A percentile compares a stretch with the other conserved stretches of the same genome.
Conservation (phyloP, 768 basidiomycete genomes). For the Coprinellus micaceus region DNA sequence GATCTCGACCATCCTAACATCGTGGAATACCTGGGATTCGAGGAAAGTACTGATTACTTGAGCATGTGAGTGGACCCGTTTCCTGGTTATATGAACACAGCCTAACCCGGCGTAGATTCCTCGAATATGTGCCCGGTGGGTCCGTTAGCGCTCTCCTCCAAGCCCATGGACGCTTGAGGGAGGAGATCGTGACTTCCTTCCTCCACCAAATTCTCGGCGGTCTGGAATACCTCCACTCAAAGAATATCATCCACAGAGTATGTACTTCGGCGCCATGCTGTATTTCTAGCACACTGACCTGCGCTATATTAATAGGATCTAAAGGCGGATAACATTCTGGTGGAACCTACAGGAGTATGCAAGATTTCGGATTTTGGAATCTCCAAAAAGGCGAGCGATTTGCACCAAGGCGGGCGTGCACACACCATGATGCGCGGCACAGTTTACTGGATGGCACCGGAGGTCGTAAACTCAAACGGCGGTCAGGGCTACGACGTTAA, state of each 20-base stretch:
- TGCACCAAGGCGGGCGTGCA: conserved; percentile 45
- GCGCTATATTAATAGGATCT: conserved; percentile 58
- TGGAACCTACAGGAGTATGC: conserved; percentile 87
- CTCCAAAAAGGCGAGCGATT: conserved; percentile 80
- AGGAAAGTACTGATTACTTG: conserved; percentile 80
- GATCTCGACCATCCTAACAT: conserved; percentile 97
- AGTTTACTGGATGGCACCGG: conserved; percentile 96
- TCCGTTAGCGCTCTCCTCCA: conserved; percentile 88
- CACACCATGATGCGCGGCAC: conserved; percentile 85
- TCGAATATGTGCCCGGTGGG: conserved; percentile 98
- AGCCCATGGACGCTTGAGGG: conserved; percentile 90
- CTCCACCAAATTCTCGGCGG: conserved; percentile 87
- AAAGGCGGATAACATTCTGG: conserved; percentile 97
- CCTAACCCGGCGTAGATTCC: conserved; percentile 56
- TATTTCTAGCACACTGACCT: conserved; percentile 2
- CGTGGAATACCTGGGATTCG: conserved; percentile 94
- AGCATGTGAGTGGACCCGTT: conserved; percentile 71
- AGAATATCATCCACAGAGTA: conserved; percentile 90
- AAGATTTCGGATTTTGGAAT: conserved; percentile 99
- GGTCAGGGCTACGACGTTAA: conserved; percentile 86
- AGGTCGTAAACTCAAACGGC: conserved; percentile 64
- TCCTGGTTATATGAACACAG: background rate
- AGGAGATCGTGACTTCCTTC: conserved; percentile 89
- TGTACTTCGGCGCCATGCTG: conserved; percentile 15
- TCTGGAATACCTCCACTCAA: conserved; percentile 84